phyloP scores from a whole-genome alignment of 2,329 filamentous ascomycete species.

The Teratosphaeria nubilosa region DNA sequence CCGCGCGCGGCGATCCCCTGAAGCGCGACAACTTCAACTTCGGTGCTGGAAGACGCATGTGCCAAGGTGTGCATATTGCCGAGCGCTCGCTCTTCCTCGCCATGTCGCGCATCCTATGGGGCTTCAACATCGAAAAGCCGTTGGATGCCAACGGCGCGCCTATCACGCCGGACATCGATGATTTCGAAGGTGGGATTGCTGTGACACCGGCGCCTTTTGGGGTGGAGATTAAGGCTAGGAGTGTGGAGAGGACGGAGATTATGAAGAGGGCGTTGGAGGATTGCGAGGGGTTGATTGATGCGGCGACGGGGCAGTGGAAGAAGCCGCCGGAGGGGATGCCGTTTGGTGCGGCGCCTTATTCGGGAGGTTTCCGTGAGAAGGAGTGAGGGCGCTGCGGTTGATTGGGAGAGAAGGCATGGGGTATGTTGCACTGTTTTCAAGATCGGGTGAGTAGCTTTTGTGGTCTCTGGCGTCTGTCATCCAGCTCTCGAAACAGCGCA shows the following conservation, averaged over 20 bases:
- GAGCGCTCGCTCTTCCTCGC: slow-evolving; percentile 21
- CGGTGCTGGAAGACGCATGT: slow-evolving; percentile 22
- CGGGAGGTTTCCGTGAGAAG: not conserved
- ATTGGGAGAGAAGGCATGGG: too few species aligned
- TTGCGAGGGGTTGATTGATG: slow-evolving; percentile 14
- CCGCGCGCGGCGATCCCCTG: slow-evolving; percentile 17
- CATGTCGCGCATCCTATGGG: slow-evolving; percentile 37
- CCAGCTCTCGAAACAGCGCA: too few species aligned
- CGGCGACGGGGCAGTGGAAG: slow-evolving; percentile 20
- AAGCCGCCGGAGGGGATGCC: not conserved
- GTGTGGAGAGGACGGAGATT: slow-evolving; percentile 21
- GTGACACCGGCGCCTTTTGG: slow-evolving; percentile 33
- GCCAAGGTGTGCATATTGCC: slow-evolving; percentile 21
- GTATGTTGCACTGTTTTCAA: too few species aligned
- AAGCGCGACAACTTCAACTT: slow-evolving; percentile 18
- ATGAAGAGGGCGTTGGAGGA: slow-evolving; percentile 17
- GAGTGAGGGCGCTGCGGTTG: not conserved
- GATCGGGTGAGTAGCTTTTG: too few species aligned
- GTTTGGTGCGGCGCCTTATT: not conserved
- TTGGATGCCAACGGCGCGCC: slow-evolving; percentile 22
- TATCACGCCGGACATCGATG: slow-evolving; percentile 30
- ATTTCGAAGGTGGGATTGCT: slow-evolving; percentile 34
- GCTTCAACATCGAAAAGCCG: slow-evolving; percentile 30
- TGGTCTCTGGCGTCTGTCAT: too few species aligned
- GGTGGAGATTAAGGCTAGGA: slow-evolving; percentile 28